These are phyloP conservation scores for Volvariella surrecta DNA, from an alignment of 1,284 basidiomycete species.

Conservation along the genomic window DNA sequence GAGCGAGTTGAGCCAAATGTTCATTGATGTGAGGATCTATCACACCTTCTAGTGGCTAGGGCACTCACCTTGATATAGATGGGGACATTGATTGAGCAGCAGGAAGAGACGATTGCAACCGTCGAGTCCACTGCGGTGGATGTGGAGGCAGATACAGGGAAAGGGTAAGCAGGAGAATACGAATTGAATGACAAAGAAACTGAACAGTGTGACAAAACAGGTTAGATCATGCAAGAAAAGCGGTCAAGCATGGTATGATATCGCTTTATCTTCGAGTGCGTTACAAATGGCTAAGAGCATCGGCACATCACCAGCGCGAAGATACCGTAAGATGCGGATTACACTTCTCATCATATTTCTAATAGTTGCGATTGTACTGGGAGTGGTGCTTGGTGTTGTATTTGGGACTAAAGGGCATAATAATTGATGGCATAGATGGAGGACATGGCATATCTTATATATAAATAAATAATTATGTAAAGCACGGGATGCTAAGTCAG, in stretches of 20 bases:
- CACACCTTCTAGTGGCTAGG: conserved; percentile 2
- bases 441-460: no score
- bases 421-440: no score
- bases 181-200: neutral
- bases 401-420: no score
- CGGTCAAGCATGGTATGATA: conserved; percentile 43
- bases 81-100: conserved; percentile 71
- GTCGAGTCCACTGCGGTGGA: conserved; percentile 56
- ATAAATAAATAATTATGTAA: no score
- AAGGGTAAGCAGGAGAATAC: conserved; percentile 51
- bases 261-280: neutral
- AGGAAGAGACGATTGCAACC: conserved; percentile 64
- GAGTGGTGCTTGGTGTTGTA: conserved; percentile 39
- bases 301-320: conserved; percentile 25
- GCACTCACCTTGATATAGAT: conserved; percentile 39
- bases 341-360: conserved; percentile 65
- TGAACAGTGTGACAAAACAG: conserved; percentile 29
- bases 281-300: no score
- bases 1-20: conserved; percentile 82
- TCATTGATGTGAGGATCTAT: conserved; percentile 63
- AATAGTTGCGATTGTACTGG: conserved; percentile 44
- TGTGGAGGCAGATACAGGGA: conserved; percentile 61
- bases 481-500: no score
- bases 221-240: conserved; percentile 58
- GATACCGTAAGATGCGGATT: conserved; percentile 69